Percentiles rank a stretch among this genome's conserved stretches.
These are phyloP conservation scores for Stagonosporopsis cucurbitacearum DNA, from an alignment of 2,329 filamentous ascomycete genomes.

Conservation along the genomic window DNA sequence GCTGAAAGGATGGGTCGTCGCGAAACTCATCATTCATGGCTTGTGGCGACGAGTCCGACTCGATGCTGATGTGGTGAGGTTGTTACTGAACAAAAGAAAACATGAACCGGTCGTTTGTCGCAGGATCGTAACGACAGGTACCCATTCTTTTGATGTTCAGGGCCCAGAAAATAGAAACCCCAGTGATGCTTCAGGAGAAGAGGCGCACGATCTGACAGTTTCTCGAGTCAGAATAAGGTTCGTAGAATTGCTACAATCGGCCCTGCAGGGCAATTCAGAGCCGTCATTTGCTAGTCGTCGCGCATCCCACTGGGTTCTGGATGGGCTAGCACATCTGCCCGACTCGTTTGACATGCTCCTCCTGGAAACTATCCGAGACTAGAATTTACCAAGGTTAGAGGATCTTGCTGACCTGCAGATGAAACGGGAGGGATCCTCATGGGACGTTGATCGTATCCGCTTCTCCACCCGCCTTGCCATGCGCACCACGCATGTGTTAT, in stretches of 20 bases:
- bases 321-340: slow-evolving; percentile 2
- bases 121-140: neutral
- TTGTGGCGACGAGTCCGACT: neutral
- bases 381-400: slow-evolving; percentile 3
- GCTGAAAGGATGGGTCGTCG: slow-evolving; percentile 25
- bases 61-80: neutral
- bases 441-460: slow-evolving; percentile 15
- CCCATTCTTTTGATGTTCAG: slow-evolving; percentile 21
- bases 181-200: slow-evolving; percentile 23
- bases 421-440: slow-evolving; percentile 14
- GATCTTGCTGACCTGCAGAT: slow-evolving; percentile 17
- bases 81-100: slow-evolving; percentile 2
- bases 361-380: slow-evolving; percentile 8
- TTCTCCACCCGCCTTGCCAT: slow-evolving; percentile 8
- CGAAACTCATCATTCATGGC: slow-evolving; percentile 29
- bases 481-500: slow-evolving; percentile 8
- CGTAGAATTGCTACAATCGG: slow-evolving; percentile 8
- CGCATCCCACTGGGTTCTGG: slow-evolving; percentile 4
- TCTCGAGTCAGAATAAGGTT: slow-evolving; percentile 32
- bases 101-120: neutral
- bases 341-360: slow-evolving; percentile 13
- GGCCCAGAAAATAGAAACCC: slow-evolving; percentile 21
- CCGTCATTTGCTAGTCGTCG: slow-evolving; percentile 5
- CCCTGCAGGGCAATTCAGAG: slow-evolving; percentile 1
- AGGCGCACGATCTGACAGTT: slow-evolving; percentile 18